A percentile compares a stretch with the other conserved stretches of the same genome.
Evolutionary conservation across 2,329 filamentous ascomycete genomes (phyloP).

Genomic region (Diaporthe citri): DNA sequence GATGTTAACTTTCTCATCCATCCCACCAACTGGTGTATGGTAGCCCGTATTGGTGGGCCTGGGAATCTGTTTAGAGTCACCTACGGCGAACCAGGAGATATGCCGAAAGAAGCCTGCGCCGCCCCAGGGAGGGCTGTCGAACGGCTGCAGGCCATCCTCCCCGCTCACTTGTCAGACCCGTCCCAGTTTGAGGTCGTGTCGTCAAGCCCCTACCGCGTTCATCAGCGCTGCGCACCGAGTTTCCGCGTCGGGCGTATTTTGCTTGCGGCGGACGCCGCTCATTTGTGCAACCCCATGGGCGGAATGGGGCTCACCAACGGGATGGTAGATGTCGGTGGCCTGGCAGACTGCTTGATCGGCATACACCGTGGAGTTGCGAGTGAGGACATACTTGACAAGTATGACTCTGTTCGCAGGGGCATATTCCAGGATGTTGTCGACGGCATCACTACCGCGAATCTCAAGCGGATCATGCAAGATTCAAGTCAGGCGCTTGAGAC

Average conservation of each 20-base stretch:
- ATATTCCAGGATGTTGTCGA: constrained; percentile 27
- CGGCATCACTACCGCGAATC: constrained; percentile 16
- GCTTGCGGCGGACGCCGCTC: constrained; percentile 33
- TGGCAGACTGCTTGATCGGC: constrained; percentile 20
- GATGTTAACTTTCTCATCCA: constrained; percentile 30
- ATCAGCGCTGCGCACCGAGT: constrained; percentile 11
- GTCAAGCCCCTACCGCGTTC: constrained; percentile 7
- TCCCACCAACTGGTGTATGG: constrained; percentile 22
- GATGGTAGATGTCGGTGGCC: constrained; percentile 23
- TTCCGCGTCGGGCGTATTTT: constrained; percentile 13
- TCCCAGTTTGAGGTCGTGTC: constrained; percentile 10
- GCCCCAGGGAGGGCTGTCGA: background rate
- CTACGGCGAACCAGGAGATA: background rate
- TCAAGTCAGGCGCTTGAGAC: background rate
- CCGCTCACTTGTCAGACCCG: background rate
- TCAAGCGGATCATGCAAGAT: constrained; percentile 21
- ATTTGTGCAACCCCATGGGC: constrained; percentile 35
- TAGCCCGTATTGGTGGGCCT: background rate
- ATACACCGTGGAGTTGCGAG: constrained; percentile 3
- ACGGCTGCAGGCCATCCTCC: background rate
- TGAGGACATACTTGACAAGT: constrained; percentile 23
- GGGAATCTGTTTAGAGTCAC: constrained; percentile 1
- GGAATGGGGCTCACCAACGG: constrained; percentile 27
- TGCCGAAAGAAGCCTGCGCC: background rate
- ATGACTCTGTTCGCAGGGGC: constrained; percentile 16